Evolutionary conservation across 257 asterid genomes (phyloP).

Genomic region (Anisodus tanguticus): DNA sequence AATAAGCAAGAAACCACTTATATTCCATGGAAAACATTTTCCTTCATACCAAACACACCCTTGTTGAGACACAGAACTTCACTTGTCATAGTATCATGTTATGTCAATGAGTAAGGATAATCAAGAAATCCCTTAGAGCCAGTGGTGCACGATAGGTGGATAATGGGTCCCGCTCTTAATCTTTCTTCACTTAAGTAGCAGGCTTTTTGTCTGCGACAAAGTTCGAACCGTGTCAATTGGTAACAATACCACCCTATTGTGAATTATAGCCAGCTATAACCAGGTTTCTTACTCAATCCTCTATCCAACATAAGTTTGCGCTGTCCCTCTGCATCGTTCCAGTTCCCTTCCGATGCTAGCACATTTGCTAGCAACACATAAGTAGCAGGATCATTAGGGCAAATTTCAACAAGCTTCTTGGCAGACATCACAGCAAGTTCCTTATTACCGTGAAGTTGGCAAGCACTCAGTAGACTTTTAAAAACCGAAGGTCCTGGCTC

Average conservation of each 20-base stretch:
- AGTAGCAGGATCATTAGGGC: constrained; percentile 61
- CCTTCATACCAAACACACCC: too few relatives aligned
- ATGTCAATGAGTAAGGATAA: neutral
- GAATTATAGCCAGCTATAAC: constrained; percentile 58
- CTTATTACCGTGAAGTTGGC: constrained; percentile 58
- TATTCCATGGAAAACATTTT: too few relatives aligned
- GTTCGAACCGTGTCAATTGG: neutral
- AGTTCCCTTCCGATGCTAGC: constrained; percentile 62
- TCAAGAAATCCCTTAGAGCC: neutral
- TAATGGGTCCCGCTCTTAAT: neutral
- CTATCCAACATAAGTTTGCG: constrained; percentile 52
- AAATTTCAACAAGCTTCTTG: constrained; percentile 56
- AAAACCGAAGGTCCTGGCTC: constrained; percentile 51
- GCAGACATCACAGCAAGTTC: constrained; percentile 54
- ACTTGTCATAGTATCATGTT: neutral
- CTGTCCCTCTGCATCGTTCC: constrained; percentile 59
- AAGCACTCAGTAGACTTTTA: constrained; percentile 60
- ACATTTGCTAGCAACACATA: constrained; percentile 62
- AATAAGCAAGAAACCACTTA: too few relatives aligned
- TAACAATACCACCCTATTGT: neutral
- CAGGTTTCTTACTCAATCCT: constrained; percentile 59
- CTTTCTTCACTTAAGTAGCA: constrained; percentile 18
- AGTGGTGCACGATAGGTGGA: neutral
- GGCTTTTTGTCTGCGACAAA: neutral
- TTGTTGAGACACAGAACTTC: neutral